These are phyloP conservation scores for Rhizophagus prolifer DNA, from an alignment of 192 early-diverging fungal genomes.

Conservation along the genomic window DNA sequence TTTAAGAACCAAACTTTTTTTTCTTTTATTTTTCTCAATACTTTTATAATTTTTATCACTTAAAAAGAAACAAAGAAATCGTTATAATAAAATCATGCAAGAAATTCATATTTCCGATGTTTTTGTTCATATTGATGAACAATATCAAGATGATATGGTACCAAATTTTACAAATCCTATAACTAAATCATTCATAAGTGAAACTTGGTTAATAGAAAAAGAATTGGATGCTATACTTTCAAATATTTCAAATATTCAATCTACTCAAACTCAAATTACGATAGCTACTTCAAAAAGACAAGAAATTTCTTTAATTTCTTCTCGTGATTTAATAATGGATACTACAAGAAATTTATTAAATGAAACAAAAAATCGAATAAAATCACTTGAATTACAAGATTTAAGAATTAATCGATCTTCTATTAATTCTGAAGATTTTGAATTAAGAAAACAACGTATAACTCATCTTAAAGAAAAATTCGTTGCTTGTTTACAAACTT, in stretches of 20 bases:
- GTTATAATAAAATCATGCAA: too few species aligned
- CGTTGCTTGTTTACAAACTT: constrained; percentile 64
- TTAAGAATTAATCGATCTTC: background rate
- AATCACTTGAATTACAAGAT: background rate
- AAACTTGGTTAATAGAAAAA: background rate
- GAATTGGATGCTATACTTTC: background rate
- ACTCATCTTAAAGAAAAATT: constrained; percentile 58
- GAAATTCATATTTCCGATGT: too few species aligned
- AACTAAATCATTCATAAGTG: background rate
- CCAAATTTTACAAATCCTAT: background rate
- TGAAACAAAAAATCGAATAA: background rate
- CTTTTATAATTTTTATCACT: too few species aligned
- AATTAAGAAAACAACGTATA: constrained; percentile 8
- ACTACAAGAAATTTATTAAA: background rate
- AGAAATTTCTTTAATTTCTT: background rate
- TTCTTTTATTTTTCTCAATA: too few species aligned
- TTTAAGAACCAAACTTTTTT: too few species aligned
- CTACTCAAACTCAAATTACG: background rate
- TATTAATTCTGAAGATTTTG: background rate
- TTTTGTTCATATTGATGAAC: too few species aligned
- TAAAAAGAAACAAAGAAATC: too few species aligned
- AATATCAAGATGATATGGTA: background rate
- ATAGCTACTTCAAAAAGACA: background rate
- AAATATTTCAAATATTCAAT: background rate
- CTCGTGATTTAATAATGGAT: background rate